Conservation (phyloP, 225 moss, liverwort and hornwort species). For the Ulota crispa region DNA sequence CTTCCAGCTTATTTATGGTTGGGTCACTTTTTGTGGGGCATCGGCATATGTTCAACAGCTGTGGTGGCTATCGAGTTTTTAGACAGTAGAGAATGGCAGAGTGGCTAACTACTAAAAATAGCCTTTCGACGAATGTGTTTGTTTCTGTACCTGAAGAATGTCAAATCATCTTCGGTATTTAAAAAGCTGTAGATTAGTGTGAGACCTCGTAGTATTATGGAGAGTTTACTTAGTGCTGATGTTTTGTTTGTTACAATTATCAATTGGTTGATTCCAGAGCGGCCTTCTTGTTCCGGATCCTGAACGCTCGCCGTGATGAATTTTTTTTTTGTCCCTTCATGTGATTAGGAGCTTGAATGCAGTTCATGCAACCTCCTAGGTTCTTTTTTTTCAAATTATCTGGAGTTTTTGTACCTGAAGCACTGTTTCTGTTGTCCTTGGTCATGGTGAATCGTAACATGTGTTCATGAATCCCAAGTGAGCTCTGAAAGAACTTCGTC, state of each 20-base stretch:
- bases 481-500: background rate
- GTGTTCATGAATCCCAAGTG: background rate
- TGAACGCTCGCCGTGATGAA: background rate
- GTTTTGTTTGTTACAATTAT: background rate
- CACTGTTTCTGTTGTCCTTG: background rate
- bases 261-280: slow-evolving; percentile 15
- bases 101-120: slow-evolving; percentile 14
- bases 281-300: background rate
- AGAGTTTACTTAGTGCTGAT: background rate
- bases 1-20: slow-evolving; percentile 33
- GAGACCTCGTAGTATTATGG: background rate
- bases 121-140: slow-evolving; percentile 14
- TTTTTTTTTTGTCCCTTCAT: background rate
- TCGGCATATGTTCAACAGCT: slow-evolving; percentile 13
- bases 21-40: slow-evolving; percentile 26
- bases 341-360: slow-evolving; percentile 15
- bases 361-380: background rate
- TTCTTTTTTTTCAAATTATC: background rate
- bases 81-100: slow-evolving; percentile 35
- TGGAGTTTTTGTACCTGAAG: background rate
- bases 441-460: background rate
- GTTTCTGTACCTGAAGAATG: slow-evolving; percentile 30
- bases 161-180: slow-evolving; percentile 26
- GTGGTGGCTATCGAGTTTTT: slow-evolving; percentile 30
- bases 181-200: slow-evolving; percentile 33